Conservation (phyloP, 331 rosid species). For the Ulmus americana region DNA sequence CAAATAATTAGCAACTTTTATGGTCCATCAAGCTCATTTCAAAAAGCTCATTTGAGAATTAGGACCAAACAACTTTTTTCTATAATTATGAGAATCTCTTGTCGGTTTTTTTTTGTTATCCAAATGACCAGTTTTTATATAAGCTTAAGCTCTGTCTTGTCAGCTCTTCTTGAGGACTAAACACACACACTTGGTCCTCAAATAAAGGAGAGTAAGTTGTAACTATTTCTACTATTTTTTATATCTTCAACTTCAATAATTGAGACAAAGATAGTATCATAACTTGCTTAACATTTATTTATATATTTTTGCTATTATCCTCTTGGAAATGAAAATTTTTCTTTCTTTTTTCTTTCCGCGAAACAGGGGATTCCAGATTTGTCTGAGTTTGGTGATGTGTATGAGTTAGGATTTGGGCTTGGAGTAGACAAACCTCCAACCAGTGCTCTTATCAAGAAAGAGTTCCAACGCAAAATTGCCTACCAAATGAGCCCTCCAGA, state of each 20-base stretch:
- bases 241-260: neutral
- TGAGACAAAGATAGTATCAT: slow-evolving; percentile 20
- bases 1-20: slow-evolving; percentile 10
- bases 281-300: neutral
- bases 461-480: slow-evolving; percentile 51
- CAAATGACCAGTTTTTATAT: neutral
- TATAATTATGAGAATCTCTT: slow-evolving; percentile 13
- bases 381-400: slow-evolving; percentile 61
- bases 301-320: neutral
- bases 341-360: neutral
- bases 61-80: slow-evolving; percentile 5
- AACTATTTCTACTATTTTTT: neutral
- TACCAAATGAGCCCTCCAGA: slow-evolving; percentile 66
- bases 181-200: too few species aligned
- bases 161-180: neutral
- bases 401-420: slow-evolving; percentile 56
- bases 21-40: neutral
- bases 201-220: too few species aligned
- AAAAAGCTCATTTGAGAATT: neutral
- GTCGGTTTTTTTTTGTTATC: slow-evolving; percentile 8
- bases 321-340: neutral
- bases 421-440: slow-evolving; percentile 73
- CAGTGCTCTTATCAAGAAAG: slow-evolving; percentile 60
- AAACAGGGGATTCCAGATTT: slow-evolving; percentile 68
- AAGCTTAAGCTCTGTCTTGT: slow-evolving; percentile 2